Percentiles rank a stretch among this genome's conserved stretches.
These are phyloP conservation scores for Scheffersomyces parashehatae DNA, from an alignment of 1,139 yeast genomes.

Conservation along the genomic window DNA sequence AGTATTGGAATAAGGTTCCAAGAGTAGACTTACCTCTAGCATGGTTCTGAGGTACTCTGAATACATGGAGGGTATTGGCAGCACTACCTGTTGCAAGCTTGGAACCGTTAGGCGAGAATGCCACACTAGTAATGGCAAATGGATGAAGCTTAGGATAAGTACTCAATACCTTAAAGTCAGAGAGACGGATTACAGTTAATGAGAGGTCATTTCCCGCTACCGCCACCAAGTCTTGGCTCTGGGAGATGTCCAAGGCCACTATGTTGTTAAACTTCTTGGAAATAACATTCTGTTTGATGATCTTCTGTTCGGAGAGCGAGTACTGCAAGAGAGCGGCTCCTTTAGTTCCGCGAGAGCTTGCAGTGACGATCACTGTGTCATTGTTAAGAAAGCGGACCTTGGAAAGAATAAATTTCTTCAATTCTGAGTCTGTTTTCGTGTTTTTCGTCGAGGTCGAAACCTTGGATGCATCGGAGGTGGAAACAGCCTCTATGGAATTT, in stretches of 20 bases:
- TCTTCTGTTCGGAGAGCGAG: slow-evolving; percentile 41
- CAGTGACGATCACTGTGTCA: slow-evolving; percentile 55
- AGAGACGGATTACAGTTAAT: slow-evolving; percentile 53
- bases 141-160: slow-evolving; percentile 64
- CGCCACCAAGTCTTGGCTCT: slow-evolving; percentile 54
- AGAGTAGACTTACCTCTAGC: slow-evolving; percentile 45
- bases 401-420: slow-evolving; percentile 43
- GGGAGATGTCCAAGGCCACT: slow-evolving; percentile 64
- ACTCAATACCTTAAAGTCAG: slow-evolving; percentile 51
- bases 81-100: slow-evolving; percentile 79
- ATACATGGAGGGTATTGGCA: slow-evolving; percentile 69
- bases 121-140: slow-evolving; percentile 77
- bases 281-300: slow-evolving; percentile 43
- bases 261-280: slow-evolving; percentile 61
- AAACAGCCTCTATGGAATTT: slow-evolving; percentile 51
- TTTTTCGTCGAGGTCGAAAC: slow-evolving; percentile 32
- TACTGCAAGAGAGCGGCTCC: slow-evolving; percentile 45
- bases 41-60: slow-evolving; percentile 57
- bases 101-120: slow-evolving; percentile 69
- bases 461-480: slow-evolving; percentile 45
- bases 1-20: slow-evolving; percentile 39
- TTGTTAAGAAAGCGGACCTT: slow-evolving; percentile 62
- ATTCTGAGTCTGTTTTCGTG: slow-evolving; percentile 23
- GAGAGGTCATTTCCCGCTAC: slow-evolving; percentile 79
- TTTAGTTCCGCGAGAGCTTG: slow-evolving; percentile 43